phyloP scores from a whole-genome alignment of 345 rosid genomes.

The Lumnitzera racemosa region DNA sequence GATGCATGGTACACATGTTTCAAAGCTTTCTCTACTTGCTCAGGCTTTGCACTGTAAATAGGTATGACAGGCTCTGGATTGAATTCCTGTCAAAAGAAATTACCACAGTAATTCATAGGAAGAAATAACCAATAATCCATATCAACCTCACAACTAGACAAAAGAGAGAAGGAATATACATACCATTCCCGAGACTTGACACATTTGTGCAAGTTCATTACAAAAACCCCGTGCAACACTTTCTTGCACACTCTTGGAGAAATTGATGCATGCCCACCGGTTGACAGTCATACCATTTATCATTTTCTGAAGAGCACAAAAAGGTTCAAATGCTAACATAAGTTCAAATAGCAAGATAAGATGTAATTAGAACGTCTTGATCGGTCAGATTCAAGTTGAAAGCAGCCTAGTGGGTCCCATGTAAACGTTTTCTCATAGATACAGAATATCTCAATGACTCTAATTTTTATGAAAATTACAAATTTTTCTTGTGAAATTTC shows the following conservation, averaged over 20 bases:
- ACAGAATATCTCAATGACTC: too few species aligned
- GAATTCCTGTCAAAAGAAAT: conserved; percentile 53
- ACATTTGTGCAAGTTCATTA: conserved; percentile 92
- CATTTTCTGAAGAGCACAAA: conserved; percentile 61
- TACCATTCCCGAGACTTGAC: conserved; percentile 99
- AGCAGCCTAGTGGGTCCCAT: too few species aligned
- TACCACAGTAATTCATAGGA: background rate
- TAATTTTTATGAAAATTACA: too few species aligned
- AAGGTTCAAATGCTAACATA: background rate
- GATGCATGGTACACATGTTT: conserved; percentile 81
- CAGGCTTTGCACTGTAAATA: conserved; percentile 82
- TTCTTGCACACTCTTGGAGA: conserved; percentile 93
- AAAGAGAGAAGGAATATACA: background rate
- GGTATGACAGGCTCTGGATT: conserved; percentile 90
- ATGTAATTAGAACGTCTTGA: too few species aligned
- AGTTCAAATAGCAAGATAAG: background rate
- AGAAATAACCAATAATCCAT: background rate
- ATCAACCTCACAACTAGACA: background rate
- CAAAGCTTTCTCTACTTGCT: conserved; percentile 95
- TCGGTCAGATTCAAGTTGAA: too few species aligned
- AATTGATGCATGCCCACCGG: conserved; percentile 97
- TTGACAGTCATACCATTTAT: conserved; percentile 94
- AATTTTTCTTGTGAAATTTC: too few species aligned
- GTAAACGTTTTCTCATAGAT: too few species aligned
- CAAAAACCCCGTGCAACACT: conserved; percentile 87